Evolutionary conservation across 345 rosid species (phyloP).

Genomic region (Firmiana major): DNA sequence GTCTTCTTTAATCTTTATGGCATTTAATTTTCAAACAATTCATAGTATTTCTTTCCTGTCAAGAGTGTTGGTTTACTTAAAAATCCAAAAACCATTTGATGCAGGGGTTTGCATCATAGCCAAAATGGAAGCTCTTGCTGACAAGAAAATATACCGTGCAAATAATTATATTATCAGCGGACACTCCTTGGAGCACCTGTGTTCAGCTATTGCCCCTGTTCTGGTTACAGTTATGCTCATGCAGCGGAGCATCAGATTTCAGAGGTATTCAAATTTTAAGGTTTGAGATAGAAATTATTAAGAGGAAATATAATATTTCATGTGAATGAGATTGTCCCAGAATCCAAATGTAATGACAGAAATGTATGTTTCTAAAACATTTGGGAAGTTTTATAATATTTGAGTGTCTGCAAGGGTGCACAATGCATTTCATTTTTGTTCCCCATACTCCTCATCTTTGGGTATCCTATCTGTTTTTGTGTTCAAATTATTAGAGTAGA

Average conservation of each 20-base stretch:
- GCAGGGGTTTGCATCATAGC: slow-evolving; percentile 54
- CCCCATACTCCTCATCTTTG: not conserved
- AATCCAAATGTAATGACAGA: slow-evolving; percentile 2
- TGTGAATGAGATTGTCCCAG: not conserved
- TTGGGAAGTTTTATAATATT: not conserved
- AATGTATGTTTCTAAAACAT: not conserved
- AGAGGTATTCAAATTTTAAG: slow-evolving; percentile 44
- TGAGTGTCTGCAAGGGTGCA: not conserved
- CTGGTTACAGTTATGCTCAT: slow-evolving; percentile 71
- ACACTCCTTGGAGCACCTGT: slow-evolving; percentile 73
- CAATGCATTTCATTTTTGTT: not conserved
- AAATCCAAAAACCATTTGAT: slow-evolving; percentile 11
- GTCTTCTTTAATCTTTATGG: not conserved
- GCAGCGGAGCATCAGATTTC: slow-evolving; percentile 49
- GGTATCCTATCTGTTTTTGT: not conserved
- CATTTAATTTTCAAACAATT: not conserved
- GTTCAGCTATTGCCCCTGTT: slow-evolving; percentile 49
- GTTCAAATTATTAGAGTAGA: not conserved
- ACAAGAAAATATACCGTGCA: slow-evolving; percentile 54
- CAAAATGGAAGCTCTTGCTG: slow-evolving; percentile 60
- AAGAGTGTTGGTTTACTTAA: not conserved
- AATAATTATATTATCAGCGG: slow-evolving; percentile 65
- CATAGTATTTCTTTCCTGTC: not conserved
- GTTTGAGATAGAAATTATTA: not conserved
- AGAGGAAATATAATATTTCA: not conserved